These are phyloP conservation scores for Penicillium roqueforti DNA, from an alignment of 495 filamentous ascomycete species.

Conservation along the genomic window DNA sequence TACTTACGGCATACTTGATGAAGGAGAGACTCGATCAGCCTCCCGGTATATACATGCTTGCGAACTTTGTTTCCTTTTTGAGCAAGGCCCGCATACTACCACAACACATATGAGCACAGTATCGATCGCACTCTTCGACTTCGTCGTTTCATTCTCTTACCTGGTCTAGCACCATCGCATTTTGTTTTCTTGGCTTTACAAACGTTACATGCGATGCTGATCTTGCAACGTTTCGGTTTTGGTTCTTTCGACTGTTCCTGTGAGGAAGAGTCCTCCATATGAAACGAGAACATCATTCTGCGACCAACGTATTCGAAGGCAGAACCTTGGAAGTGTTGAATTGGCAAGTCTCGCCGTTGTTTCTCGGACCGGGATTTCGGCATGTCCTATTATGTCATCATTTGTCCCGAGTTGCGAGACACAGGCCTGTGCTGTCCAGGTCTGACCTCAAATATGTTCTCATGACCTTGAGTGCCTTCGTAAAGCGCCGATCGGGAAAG, in stretches of 20 bases:
- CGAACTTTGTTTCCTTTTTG: constrained; percentile 8
- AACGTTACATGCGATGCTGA: constrained; percentile 11
- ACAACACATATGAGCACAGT: neutral
- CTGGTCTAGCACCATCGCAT: constrained; percentile 12
- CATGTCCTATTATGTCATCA: too few relatives aligned
- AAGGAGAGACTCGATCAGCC: neutral
- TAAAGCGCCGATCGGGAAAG: too few relatives aligned
- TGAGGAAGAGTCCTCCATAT: neutral
- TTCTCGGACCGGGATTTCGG: too few relatives aligned
- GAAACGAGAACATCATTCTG: constrained; percentile 15
- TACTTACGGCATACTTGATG: neutral
- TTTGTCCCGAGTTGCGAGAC: too few relatives aligned
- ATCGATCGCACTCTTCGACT: neutral
- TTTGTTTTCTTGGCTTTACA: constrained; percentile 15
- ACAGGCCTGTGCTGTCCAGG: too few relatives aligned
- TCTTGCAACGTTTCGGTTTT: constrained; percentile 10
- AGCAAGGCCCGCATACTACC: constrained; percentile 15
- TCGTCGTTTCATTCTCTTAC: neutral
- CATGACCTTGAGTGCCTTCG: too few relatives aligned
- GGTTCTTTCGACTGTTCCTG: neutral
- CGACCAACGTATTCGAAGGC: too few relatives aligned
- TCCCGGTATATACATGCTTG: constrained; percentile 4
- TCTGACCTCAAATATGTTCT: too few relatives aligned
- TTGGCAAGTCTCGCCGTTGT: too few relatives aligned
- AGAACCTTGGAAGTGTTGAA: too few relatives aligned